Percentiles rank a stretch among this genome's conserved stretches.
These are phyloP conservation scores for Platanthera guangdongensis DNA, from an alignment of 106 monocot genomes.

Conservation along the genomic window DNA sequence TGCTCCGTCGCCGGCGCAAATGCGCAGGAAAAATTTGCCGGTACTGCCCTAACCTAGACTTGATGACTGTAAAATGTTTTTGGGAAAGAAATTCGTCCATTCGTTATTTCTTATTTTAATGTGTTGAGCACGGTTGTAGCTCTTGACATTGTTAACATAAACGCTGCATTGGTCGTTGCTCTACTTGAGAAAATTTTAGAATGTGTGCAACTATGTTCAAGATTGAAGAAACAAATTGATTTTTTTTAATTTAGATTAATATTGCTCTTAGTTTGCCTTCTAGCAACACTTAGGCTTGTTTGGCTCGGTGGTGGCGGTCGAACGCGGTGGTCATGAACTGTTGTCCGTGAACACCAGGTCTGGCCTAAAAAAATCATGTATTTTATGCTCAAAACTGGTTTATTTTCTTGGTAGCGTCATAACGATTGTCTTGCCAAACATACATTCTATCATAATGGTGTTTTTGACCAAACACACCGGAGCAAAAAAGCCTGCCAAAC, in stretches of 20 bases:
- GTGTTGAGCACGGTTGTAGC: neutral
- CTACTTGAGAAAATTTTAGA: neutral
- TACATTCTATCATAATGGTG: neutral
- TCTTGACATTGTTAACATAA: neutral
- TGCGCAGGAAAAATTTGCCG: conserved; percentile 12
- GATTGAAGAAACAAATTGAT: neutral
- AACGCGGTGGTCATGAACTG: too few species aligned
- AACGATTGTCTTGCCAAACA: neutral
- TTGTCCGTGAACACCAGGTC: too few species aligned
- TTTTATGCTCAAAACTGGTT: neutral
- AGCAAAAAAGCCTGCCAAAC: too few species aligned
- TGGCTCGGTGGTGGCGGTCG: too few species aligned
- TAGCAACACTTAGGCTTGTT: neutral
- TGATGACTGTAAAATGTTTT: neutral
- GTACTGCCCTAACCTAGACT: conserved; percentile 4
- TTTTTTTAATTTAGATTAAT: neutral
- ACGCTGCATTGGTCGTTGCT: neutral
- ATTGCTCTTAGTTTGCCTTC: neutral
- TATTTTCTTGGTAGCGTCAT: neutral
- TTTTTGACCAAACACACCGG: too few species aligned
- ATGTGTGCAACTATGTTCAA: neutral
- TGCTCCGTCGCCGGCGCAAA: conserved; percentile 3
- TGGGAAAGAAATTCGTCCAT: neutral
- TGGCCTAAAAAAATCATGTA: neutral
- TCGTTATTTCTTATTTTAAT: neutral